Evolutionary conservation across 1,284 basidiomycete genomes (phyloP), one percentile per base, ranked within the genome.

Genomic region (Wolfiporia cocos): DNA sequence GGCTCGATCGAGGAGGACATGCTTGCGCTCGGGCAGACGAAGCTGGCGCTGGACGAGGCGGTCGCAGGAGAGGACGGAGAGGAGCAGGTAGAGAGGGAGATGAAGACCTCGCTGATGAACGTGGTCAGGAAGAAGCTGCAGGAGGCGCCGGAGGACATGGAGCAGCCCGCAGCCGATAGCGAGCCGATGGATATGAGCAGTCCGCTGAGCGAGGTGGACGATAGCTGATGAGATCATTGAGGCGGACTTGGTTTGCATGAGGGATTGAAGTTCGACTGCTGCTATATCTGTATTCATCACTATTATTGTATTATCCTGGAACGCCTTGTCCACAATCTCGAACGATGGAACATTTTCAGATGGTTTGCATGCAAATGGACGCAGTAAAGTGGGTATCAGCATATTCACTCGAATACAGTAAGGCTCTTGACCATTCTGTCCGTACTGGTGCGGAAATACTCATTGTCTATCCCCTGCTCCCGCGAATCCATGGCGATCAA

Each of bases 1-100:
- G 90, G 84, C 11, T 94, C 92, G 1, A 97, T 99, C 49, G 95
- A 98, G 66, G 94, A 97, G 64, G 92, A 96, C 61, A 97, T 97
- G 78, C 66, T 92, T 21, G 76, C 74, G n/a, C 77, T 96, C 12
- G 93, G 92, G 3, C 72, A 86, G 63, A 92, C 91, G 29, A 97
- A 97, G 66, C 71, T 97, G 39, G 85, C 86, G 26, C 70, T 97
- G 12, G 93, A 97, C 58, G 87, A 92, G 56, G 92, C 92, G 12
- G 92, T 97, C 19, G 91, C 92, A 14, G 86, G 86, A 3, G 87
- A 83, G 18, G 67, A 68, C 24, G 74, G 72, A 12, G 72, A 77
- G 42, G 61, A 75, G 49, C 76, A 74, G 41, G 76, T 83, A 37
- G 90, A 92, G 63, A 78, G 73, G 51, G 81, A 86, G 62, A 80